These are phyloP conservation scores for Punctularia strigosozonata DNA, from an alignment of 768 basidiomycete genomes.

Conservation along the genomic window DNA sequence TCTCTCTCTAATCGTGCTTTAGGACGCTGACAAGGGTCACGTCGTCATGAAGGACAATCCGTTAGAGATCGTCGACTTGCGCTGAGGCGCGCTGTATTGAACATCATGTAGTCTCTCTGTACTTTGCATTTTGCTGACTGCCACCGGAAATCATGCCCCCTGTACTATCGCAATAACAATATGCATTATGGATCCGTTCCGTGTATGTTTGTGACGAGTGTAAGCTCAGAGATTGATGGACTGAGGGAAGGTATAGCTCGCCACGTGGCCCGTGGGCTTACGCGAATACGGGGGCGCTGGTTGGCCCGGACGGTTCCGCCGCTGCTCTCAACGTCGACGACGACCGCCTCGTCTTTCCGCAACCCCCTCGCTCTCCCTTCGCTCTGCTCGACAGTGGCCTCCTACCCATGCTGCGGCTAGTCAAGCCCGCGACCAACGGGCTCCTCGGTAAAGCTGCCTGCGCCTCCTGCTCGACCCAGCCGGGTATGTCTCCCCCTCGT, in stretches of 20 bases:
- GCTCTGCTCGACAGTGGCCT: slow-evolving; percentile 11
- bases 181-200: too few relatives aligned
- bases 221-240: too few relatives aligned
- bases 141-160: too few relatives aligned
- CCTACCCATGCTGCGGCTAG: slow-evolving; percentile 53
- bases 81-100: too few relatives aligned
- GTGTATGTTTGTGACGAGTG: too few relatives aligned
- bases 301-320: not conserved
- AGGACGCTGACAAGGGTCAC: slow-evolving; percentile 83
- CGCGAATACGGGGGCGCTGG: too few relatives aligned
- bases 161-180: too few relatives aligned
- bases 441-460: slow-evolving; percentile 54
- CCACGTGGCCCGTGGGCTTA: too few relatives aligned
- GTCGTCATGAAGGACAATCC: slow-evolving; percentile 64
- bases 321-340: not conserved
- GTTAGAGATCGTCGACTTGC: slow-evolving; percentile 79
- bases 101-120: too few relatives aligned
- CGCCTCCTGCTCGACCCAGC: slow-evolving; percentile 22
- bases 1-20: slow-evolving; percentile 1
- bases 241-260: too few relatives aligned
- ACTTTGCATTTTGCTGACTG: too few relatives aligned
- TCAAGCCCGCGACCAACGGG: slow-evolving; percentile 48
- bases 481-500: slow-evolving; percentile 14
- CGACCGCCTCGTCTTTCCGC: not conserved
- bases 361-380: slow-evolving; percentile 13